phyloP scores from a whole-genome alignment of 163 green algal genomes.

The Scenedesmus sp. region DNA sequence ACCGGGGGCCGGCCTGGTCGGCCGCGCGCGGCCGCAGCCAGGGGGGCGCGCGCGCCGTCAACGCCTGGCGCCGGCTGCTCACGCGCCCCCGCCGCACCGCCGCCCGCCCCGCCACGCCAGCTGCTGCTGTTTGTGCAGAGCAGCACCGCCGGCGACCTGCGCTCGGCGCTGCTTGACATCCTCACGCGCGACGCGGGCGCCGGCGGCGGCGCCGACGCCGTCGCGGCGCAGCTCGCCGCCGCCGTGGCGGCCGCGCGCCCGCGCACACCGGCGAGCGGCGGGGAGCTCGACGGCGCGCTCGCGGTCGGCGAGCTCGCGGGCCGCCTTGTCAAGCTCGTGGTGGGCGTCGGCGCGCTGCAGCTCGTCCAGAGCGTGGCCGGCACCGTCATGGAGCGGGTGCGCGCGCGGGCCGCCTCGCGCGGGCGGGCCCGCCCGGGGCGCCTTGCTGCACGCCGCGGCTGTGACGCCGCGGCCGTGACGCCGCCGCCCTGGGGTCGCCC shows the following conservation, averaged over 20 bases:
- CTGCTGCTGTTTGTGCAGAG: background rate
- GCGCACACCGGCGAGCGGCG: background rate
- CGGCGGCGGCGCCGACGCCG: background rate
- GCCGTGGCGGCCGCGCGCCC: background rate
- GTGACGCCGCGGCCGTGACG: too few species aligned
- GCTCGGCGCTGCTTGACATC: background rate
- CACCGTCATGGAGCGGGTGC: background rate
- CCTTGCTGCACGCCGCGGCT: too few species aligned
- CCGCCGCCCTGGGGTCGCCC: too few species aligned
- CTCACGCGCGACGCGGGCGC: background rate
- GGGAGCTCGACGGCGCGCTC: background rate
- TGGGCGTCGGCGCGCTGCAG: constrained; percentile 18
- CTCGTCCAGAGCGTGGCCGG: background rate
- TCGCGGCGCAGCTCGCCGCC: background rate
- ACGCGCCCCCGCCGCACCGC: too few species aligned
- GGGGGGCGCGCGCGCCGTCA: too few species aligned
- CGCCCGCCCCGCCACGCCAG: too few species aligned
- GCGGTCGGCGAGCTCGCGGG: background rate
- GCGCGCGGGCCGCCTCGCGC: too few species aligned
- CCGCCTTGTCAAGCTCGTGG: background rate
- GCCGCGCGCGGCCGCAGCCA: too few species aligned
- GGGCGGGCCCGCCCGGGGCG: too few species aligned
- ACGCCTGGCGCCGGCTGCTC: too few species aligned
- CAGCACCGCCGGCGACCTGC: constrained; percentile 2
- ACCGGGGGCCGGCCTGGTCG: too few species aligned